phyloP scores from a whole-genome alignment of 129 eudicot species.

The Flaveria robusta region DNA sequence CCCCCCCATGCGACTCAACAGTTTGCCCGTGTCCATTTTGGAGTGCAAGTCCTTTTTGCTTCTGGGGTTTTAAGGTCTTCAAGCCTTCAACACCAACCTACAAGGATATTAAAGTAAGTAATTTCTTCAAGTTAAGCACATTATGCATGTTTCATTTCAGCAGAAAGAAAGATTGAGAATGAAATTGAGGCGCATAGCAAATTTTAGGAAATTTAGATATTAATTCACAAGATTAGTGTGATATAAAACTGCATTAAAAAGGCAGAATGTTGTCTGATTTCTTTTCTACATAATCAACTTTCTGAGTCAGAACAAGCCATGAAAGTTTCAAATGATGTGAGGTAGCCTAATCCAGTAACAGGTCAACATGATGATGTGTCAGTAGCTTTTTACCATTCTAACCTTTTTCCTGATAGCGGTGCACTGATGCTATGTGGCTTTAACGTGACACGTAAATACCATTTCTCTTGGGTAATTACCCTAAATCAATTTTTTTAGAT shows the following conservation, averaged over 20 bases:
- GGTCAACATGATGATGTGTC: not conserved
- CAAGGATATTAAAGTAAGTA: conserved; percentile 32
- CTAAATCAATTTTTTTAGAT: not conserved
- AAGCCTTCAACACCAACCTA: conserved; percentile 88
- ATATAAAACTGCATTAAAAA: not conserved
- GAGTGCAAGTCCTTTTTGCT: conserved; percentile 38
- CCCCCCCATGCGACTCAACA: conserved; percentile 57
- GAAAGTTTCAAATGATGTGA: not conserved
- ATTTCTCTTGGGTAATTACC: not conserved
- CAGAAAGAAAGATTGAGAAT: conserved; percentile 4
- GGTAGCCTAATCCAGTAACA: not conserved
- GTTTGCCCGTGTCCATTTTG: conserved; percentile 45
- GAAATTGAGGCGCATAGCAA: conserved; percentile 13
- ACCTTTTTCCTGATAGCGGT: not conserved
- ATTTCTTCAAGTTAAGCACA: conserved; percentile 15
- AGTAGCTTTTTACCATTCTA: conserved; percentile 4
- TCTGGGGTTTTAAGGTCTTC: conserved; percentile 77
- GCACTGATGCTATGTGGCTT: not conserved
- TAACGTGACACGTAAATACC: not conserved
- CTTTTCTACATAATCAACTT: not conserved
- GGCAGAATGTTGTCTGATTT: not conserved
- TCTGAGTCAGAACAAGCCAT: not conserved
- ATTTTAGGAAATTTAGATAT: not conserved
- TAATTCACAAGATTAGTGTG: conserved; percentile 15
- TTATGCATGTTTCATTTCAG: not conserved